Conservation (phyloP, 1,284 basidiomycete genomes). For the Xerocomus minutiporus region DNA sequence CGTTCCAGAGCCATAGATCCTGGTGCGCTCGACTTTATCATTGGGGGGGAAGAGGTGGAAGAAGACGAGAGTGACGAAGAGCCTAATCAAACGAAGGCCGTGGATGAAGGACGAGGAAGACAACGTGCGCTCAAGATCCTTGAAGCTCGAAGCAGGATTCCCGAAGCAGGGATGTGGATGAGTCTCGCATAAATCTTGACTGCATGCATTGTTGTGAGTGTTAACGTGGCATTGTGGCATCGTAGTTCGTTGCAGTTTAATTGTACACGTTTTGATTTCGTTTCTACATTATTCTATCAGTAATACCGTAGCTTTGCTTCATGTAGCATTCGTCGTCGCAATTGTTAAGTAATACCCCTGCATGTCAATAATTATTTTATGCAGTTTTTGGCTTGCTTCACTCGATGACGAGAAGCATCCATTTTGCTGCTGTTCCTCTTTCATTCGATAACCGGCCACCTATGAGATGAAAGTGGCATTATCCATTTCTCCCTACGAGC, state of each 20-base stretch:
- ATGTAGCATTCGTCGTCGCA: constrained; percentile 29
- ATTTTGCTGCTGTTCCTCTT: neutral
- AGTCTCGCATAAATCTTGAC: constrained; percentile 49
- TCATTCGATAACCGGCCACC: neutral
- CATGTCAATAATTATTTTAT: constrained; percentile 17
- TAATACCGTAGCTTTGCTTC: constrained; percentile 32
- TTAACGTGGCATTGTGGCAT: constrained; percentile 12
- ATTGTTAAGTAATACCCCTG: constrained; percentile 17
- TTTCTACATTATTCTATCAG: constrained; percentile 33
- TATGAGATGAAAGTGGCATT: neutral
- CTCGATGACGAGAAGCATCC: neutral
- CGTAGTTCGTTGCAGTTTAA: constrained; percentile 1
- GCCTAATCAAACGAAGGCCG: constrained; percentile 16
- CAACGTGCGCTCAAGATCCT: constrained; percentile 62
- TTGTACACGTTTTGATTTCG: constrained; percentile 12
- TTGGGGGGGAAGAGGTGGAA: constrained; percentile 42
- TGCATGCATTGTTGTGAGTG: neutral
- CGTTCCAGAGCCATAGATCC: constrained; percentile 58
- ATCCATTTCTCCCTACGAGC: too few species aligned
- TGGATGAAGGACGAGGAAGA: constrained; percentile 44
- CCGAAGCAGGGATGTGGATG: constrained; percentile 71
- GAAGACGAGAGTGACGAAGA: constrained; percentile 38
- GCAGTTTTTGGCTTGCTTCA: neutral
- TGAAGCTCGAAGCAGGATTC: constrained; percentile 55
- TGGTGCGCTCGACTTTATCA: constrained; percentile 58